Base-by-base conservation (phyloP, 1,139 yeast species). In the Chernovozyma aurita region DNA sequence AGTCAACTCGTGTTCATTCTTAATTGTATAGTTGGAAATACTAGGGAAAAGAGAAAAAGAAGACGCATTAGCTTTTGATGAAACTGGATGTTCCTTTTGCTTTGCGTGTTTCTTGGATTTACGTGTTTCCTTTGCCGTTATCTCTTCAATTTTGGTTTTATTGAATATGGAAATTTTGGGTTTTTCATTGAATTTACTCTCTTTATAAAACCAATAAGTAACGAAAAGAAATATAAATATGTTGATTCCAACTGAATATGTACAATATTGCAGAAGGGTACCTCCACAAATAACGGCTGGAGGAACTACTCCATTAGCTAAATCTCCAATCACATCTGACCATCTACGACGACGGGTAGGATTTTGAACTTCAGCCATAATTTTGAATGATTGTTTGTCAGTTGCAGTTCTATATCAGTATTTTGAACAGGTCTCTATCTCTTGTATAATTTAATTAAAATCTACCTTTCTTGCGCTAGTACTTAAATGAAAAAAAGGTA, bases 11-110 rank as follows among this genome's bases (percentile, higher is more conserved):
- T 16, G 34, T 12, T 37, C 33, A n/a, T 28, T 36, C 25, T 31
- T 34, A 16, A 40, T 36, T 25, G 32, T 31, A 17, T 39, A 34
- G 20, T 42, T 28, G 35, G 42, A 37, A 15, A 52, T 52, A 13
- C 49, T 39, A 3, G 60, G 61, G 34, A 52, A 53, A 34, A 55
- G 45, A 3, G 18, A 16, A 11, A n/a, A 11, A n/a, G 11, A 11
- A n/a, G 25, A 22, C n/a, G 11, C n/a, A 22, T 11, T 11, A n/a
- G 25, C 25, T n/a, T 22, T 22, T 11, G 25, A n/a, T 11, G 25
- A 22, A 11, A n/a, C 11, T n/a, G 11, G 11, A 11, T 22, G 25
- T n/a, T 22, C 25, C n/a, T 11, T 22, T 22, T 22, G 11, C 29
- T 27, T 37, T 41, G 24, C 24, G n/a, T n/a, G n/a, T n/a, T 29